Evolutionary conservation across 345 rosid genomes (phyloP).

Genomic region (Boechera retrofracta): DNA sequence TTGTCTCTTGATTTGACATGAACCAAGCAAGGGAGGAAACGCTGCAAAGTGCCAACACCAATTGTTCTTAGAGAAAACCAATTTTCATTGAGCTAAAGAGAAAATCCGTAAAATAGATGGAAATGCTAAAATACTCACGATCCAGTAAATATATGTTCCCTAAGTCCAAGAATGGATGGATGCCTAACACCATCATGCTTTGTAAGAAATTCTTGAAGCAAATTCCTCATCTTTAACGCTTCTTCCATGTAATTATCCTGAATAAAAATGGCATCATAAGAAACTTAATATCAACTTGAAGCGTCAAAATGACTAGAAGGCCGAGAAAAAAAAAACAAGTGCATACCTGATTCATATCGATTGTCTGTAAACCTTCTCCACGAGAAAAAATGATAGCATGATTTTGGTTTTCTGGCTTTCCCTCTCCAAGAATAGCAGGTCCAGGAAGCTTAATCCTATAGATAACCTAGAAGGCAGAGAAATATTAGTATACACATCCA

Average conservation of each 20-base stretch:
- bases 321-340: background rate
- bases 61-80: slow-evolving; percentile 13
- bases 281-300: background rate
- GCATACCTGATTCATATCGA: slow-evolving; percentile 97
- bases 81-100: background rate
- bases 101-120: slow-evolving; percentile 4
- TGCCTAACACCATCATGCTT: slow-evolving; percentile 91
- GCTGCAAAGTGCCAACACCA: slow-evolving; percentile 53
- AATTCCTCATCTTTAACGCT: slow-evolving; percentile 96
- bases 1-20: slow-evolving; percentile 99
- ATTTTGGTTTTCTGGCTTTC: slow-evolving; percentile 99
- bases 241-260: slow-evolving; percentile 99
- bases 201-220: slow-evolving; percentile 92
- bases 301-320: background rate
- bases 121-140: slow-evolving; percentile 57
- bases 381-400: slow-evolving; percentile 97
- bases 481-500: background rate
- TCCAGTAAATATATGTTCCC: slow-evolving; percentile 99
- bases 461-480: slow-evolving; percentile 68
- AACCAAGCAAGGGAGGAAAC: slow-evolving; percentile 99
- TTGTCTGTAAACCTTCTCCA: slow-evolving; percentile 98
- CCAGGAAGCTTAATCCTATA: slow-evolving; percentile 97
- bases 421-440: slow-evolving; percentile 96
- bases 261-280: slow-evolving; percentile 14
- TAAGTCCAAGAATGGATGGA: slow-evolving; percentile 96